A percentile compares a stretch with the other conserved stretches of the same genome.
Evolutionary conservation across 1,139 yeast genomes (phyloP).

Genomic region (Suhomyces chickasaworum): DNA sequence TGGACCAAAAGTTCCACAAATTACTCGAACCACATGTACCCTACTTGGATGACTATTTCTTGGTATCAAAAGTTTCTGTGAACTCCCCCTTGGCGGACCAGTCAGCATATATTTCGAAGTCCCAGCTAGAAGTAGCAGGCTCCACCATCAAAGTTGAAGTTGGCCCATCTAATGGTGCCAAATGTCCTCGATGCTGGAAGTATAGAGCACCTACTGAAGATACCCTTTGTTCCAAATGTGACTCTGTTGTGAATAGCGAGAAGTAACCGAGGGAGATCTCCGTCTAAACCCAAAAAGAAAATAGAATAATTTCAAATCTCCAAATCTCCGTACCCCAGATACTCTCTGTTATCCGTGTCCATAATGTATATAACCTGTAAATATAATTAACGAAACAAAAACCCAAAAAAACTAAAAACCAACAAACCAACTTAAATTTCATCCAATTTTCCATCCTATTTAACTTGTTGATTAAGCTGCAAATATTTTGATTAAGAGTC

Average conservation of each 20-base stretch:
- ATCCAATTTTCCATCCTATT: too few relatives aligned
- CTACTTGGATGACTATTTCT: constrained; percentile 57
- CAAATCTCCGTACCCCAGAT: too few relatives aligned
- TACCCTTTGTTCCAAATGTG: constrained; percentile 69
- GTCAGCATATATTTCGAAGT: neutral
- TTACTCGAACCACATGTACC: constrained; percentile 29
- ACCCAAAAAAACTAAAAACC: too few relatives aligned
- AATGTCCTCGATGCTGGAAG: constrained; percentile 97
- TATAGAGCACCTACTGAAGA: constrained; percentile 55
- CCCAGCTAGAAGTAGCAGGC: constrained; percentile 25
- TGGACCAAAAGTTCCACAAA: constrained; percentile 13
- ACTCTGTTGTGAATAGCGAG: constrained; percentile 31
- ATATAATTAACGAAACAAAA: neutral
- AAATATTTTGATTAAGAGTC: too few relatives aligned
- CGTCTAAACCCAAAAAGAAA: too few relatives aligned
- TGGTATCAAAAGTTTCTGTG: constrained; percentile 60
- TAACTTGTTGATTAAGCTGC: too few relatives aligned
- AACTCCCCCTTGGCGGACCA: constrained; percentile 17
- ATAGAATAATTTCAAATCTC: too few relatives aligned
- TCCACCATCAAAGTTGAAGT: constrained; percentile 38
- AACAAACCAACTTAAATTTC: too few relatives aligned
- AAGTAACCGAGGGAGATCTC: too few relatives aligned
- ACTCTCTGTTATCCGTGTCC: neutral
- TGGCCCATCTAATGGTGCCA: constrained; percentile 47
- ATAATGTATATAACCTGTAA: constrained; percentile 5